Percentiles rank a stretch among this genome's conserved stretches.
Evolutionary conservation across 768 basidiomycete species (phyloP).

Genomic region (Pleurotus tuber-regium): DNA sequence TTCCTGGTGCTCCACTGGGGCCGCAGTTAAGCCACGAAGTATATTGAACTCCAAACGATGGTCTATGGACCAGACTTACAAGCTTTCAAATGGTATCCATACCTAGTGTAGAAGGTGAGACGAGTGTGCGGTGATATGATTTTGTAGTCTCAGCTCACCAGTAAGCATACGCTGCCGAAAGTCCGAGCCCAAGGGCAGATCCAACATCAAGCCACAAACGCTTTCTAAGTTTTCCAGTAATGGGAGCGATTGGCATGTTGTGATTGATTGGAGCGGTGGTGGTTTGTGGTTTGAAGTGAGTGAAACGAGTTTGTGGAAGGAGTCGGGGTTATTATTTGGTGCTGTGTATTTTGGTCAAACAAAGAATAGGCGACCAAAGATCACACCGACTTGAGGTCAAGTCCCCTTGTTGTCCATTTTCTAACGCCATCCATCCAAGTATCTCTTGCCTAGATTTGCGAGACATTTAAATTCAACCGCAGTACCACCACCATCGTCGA

Average conservation of each 20-base stretch:
- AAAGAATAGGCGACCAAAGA: constrained; percentile 11
- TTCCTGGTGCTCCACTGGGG: constrained; percentile 77
- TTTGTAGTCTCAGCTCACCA: constrained; percentile 57
- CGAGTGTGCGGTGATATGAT: constrained; percentile 14
- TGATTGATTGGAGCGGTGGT: constrained; percentile 23
- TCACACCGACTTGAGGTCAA: constrained; percentile 4
- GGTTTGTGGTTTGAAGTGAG: constrained; percentile 16
- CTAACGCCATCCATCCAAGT: constrained; percentile 15
- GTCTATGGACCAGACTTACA: constrained; percentile 46
- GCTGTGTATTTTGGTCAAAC: constrained; percentile 14
- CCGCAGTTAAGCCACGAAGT: constrained; percentile 9
- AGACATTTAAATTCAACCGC: constrained; percentile 9
- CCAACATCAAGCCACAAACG: constrained; percentile 84
- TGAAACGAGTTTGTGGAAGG: constrained; percentile 21
- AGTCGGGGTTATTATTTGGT: constrained; percentile 11
- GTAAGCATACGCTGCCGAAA: constrained; percentile 72
- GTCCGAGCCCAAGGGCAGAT: constrained; percentile 72
- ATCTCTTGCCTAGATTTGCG: constrained; percentile 3
- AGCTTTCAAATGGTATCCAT: constrained; percentile 73
- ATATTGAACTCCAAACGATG: not conserved
- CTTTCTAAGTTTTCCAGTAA: constrained; percentile 93
- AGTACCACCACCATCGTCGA: constrained; percentile 7
- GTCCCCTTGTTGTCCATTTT: constrained; percentile 23
- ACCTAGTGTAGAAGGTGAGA: constrained; percentile 51
- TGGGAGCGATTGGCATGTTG: constrained; percentile 82